Percentiles rank a stretch among this genome's conserved stretches.
Conservation (phyloP, 2,329 filamentous ascomycete genomes). For the Fusarium brachygibbosum region DNA sequence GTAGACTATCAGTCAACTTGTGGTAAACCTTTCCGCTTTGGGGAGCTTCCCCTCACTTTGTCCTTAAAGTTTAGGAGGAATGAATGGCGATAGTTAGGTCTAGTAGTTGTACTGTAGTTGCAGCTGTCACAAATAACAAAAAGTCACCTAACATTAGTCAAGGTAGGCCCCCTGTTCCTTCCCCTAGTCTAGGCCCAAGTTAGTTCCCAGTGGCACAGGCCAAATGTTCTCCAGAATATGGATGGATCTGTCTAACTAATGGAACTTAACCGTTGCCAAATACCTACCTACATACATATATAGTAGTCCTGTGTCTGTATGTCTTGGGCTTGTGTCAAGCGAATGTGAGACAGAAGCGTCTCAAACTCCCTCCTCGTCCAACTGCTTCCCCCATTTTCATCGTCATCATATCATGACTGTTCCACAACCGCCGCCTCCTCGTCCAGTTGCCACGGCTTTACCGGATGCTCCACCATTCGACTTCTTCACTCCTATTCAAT, state of each 20-base stretch:
- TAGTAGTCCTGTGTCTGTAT: conserved; percentile 18
- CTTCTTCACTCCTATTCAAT: conserved; percentile 64
- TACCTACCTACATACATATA: conserved; percentile 17
- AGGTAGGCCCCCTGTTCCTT: not conserved
- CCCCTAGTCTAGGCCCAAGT: not conserved
- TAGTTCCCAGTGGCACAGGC: conserved; percentile 32
- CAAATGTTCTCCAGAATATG: conserved; percentile 9
- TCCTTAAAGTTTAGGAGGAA: not conserved
- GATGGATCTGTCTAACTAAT: not conserved
- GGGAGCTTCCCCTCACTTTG: conserved; percentile 37
- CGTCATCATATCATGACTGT: conserved; percentile 31
- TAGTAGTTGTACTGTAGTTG: not conserved
- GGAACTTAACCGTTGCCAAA: not conserved
- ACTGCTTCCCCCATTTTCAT: conserved; percentile 22
- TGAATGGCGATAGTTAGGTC: not conserved
- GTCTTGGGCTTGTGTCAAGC: conserved; percentile 36
- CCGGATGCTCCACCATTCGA: conserved; percentile 49
- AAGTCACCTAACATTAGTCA: not conserved
- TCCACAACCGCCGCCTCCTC: conserved; percentile 33
- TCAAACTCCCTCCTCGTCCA: conserved; percentile 27
- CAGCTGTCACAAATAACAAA: conserved; percentile 11
- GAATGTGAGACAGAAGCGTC: conserved; percentile 37
- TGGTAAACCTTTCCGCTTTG: conserved; percentile 31
- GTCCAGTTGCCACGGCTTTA: conserved; percentile 43
- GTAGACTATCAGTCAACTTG: not conserved